A percentile compares a stretch with the other conserved stretches of the same genome.
Conservation (phyloP, 805 yeast species). For the Metschnikowia santaceciliae region DNA sequence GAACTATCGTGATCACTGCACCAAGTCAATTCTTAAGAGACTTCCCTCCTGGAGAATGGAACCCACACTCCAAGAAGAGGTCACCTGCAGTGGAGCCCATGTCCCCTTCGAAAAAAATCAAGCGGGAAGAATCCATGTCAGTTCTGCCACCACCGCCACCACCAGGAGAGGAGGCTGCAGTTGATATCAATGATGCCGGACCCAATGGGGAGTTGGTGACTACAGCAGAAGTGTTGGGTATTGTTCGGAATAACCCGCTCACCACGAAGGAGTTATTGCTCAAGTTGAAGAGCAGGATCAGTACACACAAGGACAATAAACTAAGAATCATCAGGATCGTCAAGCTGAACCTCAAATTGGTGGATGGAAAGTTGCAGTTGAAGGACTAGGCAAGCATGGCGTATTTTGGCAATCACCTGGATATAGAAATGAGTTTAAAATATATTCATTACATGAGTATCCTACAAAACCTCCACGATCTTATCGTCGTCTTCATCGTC, state of each 20-base stretch:
- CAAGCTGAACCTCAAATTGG: slow-evolving; percentile 52
- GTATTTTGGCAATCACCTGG: not conserved
- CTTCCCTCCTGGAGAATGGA: slow-evolving; percentile 85
- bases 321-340: slow-evolving; percentile 55
- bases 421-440: not conserved
- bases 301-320: slow-evolving; percentile 60
- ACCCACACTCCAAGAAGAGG: slow-evolving; percentile 52
- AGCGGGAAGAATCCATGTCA: slow-evolving; percentile 25
- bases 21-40: slow-evolving; percentile 54
- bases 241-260: slow-evolving; percentile 54
- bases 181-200: slow-evolving; percentile 35
- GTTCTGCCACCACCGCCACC: slow-evolving; percentile 13
- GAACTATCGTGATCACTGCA: slow-evolving; percentile 57
- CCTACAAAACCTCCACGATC: slow-evolving; percentile 49
- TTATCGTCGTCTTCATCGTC: slow-evolving; percentile 48
- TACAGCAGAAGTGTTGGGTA: slow-evolving; percentile 64
- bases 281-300: slow-evolving; percentile 58
- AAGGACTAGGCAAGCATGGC: slow-evolving; percentile 21
- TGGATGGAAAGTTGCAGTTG: slow-evolving; percentile 44
- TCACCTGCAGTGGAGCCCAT: slow-evolving; percentile 19
- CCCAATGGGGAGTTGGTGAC: slow-evolving; percentile 50
- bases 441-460: not conserved
- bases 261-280: slow-evolving; percentile 62
- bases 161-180: slow-evolving; percentile 9
- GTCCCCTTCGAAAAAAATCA: slow-evolving; percentile 38